Evolutionary conservation across 257 asterid species (phyloP).

Genomic region (Linaria vulgaris): DNA sequence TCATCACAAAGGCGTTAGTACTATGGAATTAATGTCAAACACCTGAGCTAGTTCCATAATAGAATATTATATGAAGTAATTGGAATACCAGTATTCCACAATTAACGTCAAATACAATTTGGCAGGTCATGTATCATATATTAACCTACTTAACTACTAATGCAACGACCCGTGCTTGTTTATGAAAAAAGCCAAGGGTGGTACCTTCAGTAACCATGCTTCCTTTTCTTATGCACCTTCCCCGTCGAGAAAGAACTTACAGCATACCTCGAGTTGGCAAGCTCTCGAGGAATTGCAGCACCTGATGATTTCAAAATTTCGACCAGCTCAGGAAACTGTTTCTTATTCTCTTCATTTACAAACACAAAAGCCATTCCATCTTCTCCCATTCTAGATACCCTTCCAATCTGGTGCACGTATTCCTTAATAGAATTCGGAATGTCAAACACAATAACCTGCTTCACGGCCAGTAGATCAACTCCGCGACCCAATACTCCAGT

Average conservation of each 20-base stretch:
- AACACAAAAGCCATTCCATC: conserved; percentile 70
- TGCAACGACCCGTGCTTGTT: neutral
- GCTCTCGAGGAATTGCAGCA: conserved; percentile 76
- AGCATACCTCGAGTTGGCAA: conserved; percentile 53
- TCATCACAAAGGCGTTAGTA: too few species aligned
- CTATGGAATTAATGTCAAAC: too few species aligned
- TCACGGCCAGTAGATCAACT: conserved; percentile 68
- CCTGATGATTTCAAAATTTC: conserved; percentile 65
- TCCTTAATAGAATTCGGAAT: conserved; percentile 87
- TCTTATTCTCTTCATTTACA: conserved; percentile 82
- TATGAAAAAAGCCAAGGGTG: too few species aligned
- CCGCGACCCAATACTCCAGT: conserved; percentile 96
- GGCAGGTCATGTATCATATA: neutral
- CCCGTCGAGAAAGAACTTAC: conserved; percentile 36
- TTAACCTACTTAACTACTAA: neutral
- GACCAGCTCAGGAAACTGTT: conserved; percentile 64
- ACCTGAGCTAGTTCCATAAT: too few species aligned
- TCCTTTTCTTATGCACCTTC: conserved; percentile 61
- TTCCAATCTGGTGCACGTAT: conserved; percentile 89
- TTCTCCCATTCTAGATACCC: conserved; percentile 93
- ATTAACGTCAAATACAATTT: too few species aligned
- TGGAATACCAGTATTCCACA: too few species aligned
- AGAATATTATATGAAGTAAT: too few species aligned
- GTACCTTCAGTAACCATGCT: conserved; percentile 40
- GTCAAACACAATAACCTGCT: conserved; percentile 88